phyloP scores from a whole-genome alignment of 805 yeast species.

The Middelhovenomyces tepae region DNA sequence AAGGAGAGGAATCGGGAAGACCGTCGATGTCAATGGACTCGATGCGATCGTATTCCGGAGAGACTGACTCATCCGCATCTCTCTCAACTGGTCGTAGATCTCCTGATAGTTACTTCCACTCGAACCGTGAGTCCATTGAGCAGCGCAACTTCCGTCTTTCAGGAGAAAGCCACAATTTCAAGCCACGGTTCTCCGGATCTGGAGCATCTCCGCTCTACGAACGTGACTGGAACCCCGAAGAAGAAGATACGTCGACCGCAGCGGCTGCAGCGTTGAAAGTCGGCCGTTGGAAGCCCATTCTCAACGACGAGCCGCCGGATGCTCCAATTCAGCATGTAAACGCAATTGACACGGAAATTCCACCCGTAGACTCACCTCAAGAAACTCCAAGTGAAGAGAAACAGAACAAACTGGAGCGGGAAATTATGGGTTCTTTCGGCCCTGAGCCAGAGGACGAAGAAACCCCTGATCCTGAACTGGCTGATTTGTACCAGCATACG shows the following conservation, averaged over 20 bases:
- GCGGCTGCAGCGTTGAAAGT: conserved; percentile 3
- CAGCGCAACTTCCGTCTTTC: too few species aligned
- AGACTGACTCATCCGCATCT: conserved; percentile 23
- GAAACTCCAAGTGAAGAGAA: conserved; percentile 3
- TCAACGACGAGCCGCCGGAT: conserved; percentile 8
- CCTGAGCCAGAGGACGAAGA: conserved; percentile 4
- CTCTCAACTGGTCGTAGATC: conserved; percentile 22
- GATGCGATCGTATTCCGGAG: conserved; percentile 4
- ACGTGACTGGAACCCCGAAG: too few species aligned
- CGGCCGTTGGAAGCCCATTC: conserved; percentile 11
- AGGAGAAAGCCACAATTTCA: too few species aligned
- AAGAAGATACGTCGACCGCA: too few species aligned
- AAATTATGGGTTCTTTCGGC: conserved; percentile 12
- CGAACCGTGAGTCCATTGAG: too few species aligned
- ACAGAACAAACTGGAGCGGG: conserved; percentile 13
- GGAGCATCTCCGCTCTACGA: too few species aligned
- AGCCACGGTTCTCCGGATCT: too few species aligned
- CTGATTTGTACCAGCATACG: conserved; percentile 25
- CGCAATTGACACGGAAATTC: too few species aligned
- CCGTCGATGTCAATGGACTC: not conserved
- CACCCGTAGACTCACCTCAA: not conserved
- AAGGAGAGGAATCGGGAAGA: conserved; percentile 11
- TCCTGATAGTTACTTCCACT: too few species aligned
- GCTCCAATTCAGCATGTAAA: conserved; percentile 2
- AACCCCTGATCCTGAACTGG: conserved; percentile 22